These are phyloP conservation scores for Aureobasidium sp. DNA, from an alignment of 2,329 filamentous ascomycete genomes.

Conservation along the genomic window DNA sequence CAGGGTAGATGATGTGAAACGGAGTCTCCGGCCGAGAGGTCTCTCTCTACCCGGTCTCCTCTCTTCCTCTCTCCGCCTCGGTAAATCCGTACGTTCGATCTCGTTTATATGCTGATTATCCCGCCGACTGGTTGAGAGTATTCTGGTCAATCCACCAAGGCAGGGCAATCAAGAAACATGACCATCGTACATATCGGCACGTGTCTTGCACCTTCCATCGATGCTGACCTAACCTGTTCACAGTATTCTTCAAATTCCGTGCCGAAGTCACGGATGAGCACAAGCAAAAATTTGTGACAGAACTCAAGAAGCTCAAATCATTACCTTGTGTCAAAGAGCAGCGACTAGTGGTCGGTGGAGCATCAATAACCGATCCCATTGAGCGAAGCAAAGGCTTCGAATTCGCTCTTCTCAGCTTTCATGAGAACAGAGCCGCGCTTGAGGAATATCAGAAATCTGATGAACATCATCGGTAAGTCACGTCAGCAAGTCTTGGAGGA, in stretches of 20 bases:
- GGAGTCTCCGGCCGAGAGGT: not conserved
- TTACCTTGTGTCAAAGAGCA: slow-evolving; percentile 43
- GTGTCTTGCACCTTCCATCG: not conserved
- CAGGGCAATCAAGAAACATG: not conserved
- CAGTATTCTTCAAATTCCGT: slow-evolving; percentile 47
- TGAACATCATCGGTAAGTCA: slow-evolving; percentile 43
- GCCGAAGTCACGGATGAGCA: slow-evolving; percentile 36
- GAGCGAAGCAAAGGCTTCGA: slow-evolving; percentile 49
- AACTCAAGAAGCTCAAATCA: slow-evolving; percentile 44
- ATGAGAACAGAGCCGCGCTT: slow-evolving; percentile 39
- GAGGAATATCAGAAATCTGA: slow-evolving; percentile 46
- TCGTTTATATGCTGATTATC: not conserved
- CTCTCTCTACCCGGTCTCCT: too few relatives aligned
- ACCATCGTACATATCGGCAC: slow-evolving; percentile 1
- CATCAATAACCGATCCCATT: slow-evolving; percentile 46
- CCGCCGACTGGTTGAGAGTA: not conserved
- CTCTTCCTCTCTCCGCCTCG: not conserved
- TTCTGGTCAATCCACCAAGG: not conserved
- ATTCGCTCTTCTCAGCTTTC: slow-evolving; percentile 46
- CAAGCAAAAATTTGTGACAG: slow-evolving; percentile 38
- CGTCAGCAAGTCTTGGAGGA: too few relatives aligned
- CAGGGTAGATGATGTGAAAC: too few relatives aligned
- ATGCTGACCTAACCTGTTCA: not conserved
- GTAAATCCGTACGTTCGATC: not conserved
- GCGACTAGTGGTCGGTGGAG: slow-evolving; percentile 46